phyloP scores from a whole-genome alignment of 1,139 yeast species.

The Wickerhamomyces sp. region DNA sequence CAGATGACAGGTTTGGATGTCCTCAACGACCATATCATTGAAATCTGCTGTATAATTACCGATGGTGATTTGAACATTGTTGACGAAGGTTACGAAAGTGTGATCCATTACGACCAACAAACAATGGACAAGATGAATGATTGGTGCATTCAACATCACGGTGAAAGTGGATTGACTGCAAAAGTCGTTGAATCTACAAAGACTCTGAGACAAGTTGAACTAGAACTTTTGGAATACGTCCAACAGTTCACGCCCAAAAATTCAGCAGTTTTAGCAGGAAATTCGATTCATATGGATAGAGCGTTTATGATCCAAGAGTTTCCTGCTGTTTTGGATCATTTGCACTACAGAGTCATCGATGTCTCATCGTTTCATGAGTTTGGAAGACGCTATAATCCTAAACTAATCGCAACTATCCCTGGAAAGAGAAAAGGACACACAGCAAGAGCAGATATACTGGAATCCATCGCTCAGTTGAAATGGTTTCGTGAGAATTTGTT shows the following conservation, averaged over 20 bases:
- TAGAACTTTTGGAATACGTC: constrained; percentile 59
- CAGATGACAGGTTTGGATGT: constrained; percentile 89
- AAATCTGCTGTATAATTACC: constrained; percentile 86
- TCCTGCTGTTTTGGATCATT: constrained; percentile 64
- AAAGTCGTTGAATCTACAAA: constrained; percentile 55
- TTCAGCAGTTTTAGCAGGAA: constrained; percentile 78
- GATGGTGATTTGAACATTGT: constrained; percentile 70
- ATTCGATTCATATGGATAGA: constrained; percentile 88
- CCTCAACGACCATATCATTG: constrained; percentile 70
- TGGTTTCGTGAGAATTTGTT: constrained; percentile 69
- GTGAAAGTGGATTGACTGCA: constrained; percentile 68
- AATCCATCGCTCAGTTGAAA: constrained; percentile 76
- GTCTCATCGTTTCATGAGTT: constrained; percentile 82
- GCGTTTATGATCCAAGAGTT: constrained; percentile 79
- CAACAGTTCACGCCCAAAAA: constrained; percentile 46
- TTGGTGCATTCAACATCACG: constrained; percentile 85
- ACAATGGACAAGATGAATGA: constrained; percentile 69
- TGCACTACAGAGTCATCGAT: constrained; percentile 84
- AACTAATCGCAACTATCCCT: constrained; percentile 52
- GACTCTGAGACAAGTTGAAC: constrained; percentile 55
- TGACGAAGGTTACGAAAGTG: constrained; percentile 77
- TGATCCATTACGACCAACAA: constrained; percentile 64
- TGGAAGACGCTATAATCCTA: constrained; percentile 71
- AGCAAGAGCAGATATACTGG: constrained; percentile 82
- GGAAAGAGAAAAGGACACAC: constrained; percentile 69